phyloP scores from a whole-genome alignment of 768 basidiomycete species.

The Butyriboletus loyo region DNA sequence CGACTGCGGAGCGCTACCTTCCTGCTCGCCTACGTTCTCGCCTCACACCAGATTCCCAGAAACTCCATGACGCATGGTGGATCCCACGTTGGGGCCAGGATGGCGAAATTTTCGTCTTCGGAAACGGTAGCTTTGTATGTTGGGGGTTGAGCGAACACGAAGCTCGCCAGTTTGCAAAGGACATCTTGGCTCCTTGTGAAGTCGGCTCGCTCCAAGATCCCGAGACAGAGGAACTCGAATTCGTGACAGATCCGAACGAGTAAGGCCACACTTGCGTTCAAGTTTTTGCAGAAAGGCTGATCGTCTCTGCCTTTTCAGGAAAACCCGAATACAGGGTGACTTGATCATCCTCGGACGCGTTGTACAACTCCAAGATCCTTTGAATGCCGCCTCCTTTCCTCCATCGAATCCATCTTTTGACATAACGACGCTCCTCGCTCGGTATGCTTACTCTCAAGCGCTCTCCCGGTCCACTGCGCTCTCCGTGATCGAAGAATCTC shows the following conservation, averaged over 20 bases:
- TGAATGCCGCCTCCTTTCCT: constrained; percentile 42
- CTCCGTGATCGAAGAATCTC: constrained; percentile 78
- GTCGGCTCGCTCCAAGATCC: constrained; percentile 60
- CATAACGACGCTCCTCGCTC: constrained; percentile 70
- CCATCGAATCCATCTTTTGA: constrained; percentile 58
- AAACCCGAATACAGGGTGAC: constrained; percentile 87
- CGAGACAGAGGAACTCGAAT: constrained; percentile 91
- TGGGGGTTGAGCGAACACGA: constrained; percentile 84
- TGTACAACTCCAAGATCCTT: constrained; percentile 53
- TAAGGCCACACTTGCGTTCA: constrained; percentile 30
- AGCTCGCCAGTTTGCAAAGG: constrained; percentile 61
- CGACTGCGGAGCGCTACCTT: constrained; percentile 79
- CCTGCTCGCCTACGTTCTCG: constrained; percentile 59
- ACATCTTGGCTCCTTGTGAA: constrained; percentile 62
- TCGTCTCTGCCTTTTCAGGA: constrained; percentile 40
- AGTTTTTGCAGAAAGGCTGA: constrained; percentile 1
- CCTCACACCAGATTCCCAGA: constrained; percentile 53
- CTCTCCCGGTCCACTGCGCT: constrained; percentile 86
- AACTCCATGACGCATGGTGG: constrained; percentile 78
- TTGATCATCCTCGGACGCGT: constrained; percentile 83
- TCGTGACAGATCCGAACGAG: constrained; percentile 89
- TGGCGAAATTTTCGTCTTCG: constrained; percentile 88
- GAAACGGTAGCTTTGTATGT: constrained; percentile 84
- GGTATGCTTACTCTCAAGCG: constrained; percentile 91
- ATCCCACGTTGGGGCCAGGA: constrained; percentile 65